Conservation (phyloP, 805 yeast genomes). For the Wickerhamomyces silvicola region DNA sequence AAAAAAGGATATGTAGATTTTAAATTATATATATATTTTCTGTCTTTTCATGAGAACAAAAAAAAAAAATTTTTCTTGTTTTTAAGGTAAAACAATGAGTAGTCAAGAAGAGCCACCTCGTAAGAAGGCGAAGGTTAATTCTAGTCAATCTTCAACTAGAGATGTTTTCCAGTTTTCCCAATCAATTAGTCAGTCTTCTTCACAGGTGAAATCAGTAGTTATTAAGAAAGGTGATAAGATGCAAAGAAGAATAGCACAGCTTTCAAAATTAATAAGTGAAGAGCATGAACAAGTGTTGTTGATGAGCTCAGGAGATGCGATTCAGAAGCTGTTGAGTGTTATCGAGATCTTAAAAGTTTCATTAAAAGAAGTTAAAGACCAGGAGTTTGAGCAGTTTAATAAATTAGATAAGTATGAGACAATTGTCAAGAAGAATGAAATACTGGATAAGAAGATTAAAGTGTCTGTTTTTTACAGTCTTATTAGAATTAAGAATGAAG, state of each 20-base stretch:
- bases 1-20: too few species aligned
- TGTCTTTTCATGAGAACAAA: too few species aligned
- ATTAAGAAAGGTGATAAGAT: conserved; percentile 21
- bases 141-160: too few species aligned
- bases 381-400: conserved; percentile 16
- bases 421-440: conserved; percentile 9
- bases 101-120: too few species aligned
- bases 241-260: conserved; percentile 10
- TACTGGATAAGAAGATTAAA: conserved; percentile 14
- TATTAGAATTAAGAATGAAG: conserved; percentile 5
- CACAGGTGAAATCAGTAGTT: conserved; percentile 2
- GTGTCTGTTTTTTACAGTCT: conserved; percentile 18
- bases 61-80: too few species aligned
- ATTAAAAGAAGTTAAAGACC: conserved; percentile 3
- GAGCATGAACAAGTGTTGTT: conserved; percentile 5
- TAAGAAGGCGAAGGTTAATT: too few species aligned
- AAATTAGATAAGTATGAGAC: conserved; percentile 18
- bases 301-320: conserved; percentile 19
- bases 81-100: too few species aligned
- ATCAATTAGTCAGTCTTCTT: too few species aligned
- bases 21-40: too few species aligned
- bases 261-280: conserved; percentile 2
- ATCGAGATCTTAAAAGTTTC: conserved; percentile 18
- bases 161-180: too few species aligned
- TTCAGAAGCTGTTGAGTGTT: conserved; percentile 18